These are phyloP conservation scores for Paramecium octaurelia DNA, from an alignment of 73 alveolate species.

Conservation along the genomic window DNA sequence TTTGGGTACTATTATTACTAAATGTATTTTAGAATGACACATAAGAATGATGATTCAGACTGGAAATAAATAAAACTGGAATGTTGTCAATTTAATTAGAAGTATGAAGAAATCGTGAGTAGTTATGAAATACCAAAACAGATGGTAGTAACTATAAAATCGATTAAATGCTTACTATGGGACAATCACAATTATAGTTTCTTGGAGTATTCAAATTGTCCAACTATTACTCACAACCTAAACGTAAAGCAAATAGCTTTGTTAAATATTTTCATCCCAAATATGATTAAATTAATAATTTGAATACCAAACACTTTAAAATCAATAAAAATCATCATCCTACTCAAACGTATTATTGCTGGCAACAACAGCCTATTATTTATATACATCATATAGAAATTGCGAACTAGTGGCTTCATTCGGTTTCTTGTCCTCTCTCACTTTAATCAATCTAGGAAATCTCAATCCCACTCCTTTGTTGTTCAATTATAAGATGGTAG, in stretches of 20 bases:
- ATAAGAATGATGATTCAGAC: background rate
- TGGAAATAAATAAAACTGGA: background rate
- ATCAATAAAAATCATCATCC: conserved; percentile 8
- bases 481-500: conserved; percentile 84
- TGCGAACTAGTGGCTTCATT: conserved; percentile 95
- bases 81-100: background rate
- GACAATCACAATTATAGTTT: background rate
- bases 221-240: background rate
- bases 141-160: background rate
- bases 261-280: background rate
- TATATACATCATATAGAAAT: conserved; percentile 91
- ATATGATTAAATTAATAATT: background rate
- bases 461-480: conserved; percentile 98
- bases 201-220: background rate
- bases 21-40: background rate
- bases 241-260: background rate
- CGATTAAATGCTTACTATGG: background rate
- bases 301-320: background rate
- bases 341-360: background rate
- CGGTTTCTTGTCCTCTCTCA: conserved; percentile 96
- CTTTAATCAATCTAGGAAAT: conserved; percentile 98
- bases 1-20: background rate
- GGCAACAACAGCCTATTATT: conserved; percentile 79
- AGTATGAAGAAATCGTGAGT: background rate
- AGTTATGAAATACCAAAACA: background rate